Base-by-base conservation (phyloP, 2,329 filamentous ascomycete genomes). In the Podosphaera fusca region DNA sequence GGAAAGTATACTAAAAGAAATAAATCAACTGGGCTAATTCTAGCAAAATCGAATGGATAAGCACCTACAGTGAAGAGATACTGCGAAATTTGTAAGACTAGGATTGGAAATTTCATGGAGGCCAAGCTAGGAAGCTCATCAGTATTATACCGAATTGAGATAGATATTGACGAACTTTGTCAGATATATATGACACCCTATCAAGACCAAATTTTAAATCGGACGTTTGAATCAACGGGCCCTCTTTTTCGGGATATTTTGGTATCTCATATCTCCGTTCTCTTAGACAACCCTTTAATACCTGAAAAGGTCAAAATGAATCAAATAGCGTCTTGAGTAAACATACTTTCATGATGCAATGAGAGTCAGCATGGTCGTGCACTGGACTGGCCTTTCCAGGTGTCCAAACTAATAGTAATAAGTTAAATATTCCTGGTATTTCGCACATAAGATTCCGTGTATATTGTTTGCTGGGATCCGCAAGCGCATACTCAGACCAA, bases 371-470 rank as follows among this genome's bases (percentile, higher is more conserved):
- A 69, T 87, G 84, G 68, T 95, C 89, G 67, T 95, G 89, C 66
- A 95, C 87, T 9, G 85, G 82, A 64, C 84, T 90, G 42, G 79
- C 79, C 70, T 87, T 87, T 55, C 85, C 84, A 0, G 89, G 88
- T 14, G 81, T 83, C 89, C 89, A 95, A 45, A 94, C 88, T 46
- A 95, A 78, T 53, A 95, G 33, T 12, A 57, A 31, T 9, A 76
- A 62, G 63, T 76, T 77, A 64, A 72, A 73, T 61, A 76, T 75
- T 10, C 81, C 87, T 63, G 95, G 95, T 2, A 88, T 87, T 67
- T 88, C 84, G 65, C 94, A 87, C 50, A 95, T 87, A 3, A 95
- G 76, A 67, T 95, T 95, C 57, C 89, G 74, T 10, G 89, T 95
- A 69, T 95, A 95, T 1, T 78, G 77, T 64, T 81, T 75, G 61